Conservation (phyloP, 805 yeast species). For the Starmera amethionina region DNA sequence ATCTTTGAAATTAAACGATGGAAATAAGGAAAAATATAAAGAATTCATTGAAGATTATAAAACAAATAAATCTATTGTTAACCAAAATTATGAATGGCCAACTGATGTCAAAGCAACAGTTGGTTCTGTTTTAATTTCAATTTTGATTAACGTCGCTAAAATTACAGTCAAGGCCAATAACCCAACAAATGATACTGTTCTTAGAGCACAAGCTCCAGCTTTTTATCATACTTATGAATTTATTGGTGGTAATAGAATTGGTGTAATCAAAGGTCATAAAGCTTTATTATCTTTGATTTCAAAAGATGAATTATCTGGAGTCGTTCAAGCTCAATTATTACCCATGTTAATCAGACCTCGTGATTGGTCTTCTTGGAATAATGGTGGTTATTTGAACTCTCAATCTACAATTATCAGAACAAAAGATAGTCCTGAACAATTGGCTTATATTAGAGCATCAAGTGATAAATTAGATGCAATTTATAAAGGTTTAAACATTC, state of each 20-base stretch:
- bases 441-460: constrained; percentile 82
- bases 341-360: constrained; percentile 93
- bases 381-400: constrained; percentile 76
- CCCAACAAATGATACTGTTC: constrained; percentile 60
- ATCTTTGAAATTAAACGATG: constrained; percentile 33
- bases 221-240: constrained; percentile 84
- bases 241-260: constrained; percentile 67
- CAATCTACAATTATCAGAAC: constrained; percentile 61
- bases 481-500: constrained; percentile 72
- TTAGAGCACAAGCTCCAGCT: constrained; percentile 79
- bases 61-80: constrained; percentile 22
- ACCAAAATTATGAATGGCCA: constrained; percentile 42
- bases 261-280: constrained; percentile 71
- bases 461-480: constrained; percentile 58
- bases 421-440: constrained; percentile 80
- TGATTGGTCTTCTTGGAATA: constrained; percentile 74
- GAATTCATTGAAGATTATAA: constrained; percentile 22
- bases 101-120: constrained; percentile 52
- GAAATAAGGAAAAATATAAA: constrained; percentile 17
- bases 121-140: constrained; percentile 71
- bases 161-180: constrained; percentile 73
- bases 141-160: constrained; percentile 73
- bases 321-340: constrained; percentile 74
- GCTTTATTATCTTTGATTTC: constrained; percentile 57
- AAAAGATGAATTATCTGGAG: constrained; percentile 50